Evolutionary conservation across 2,329 filamentous ascomycete genomes (phyloP), one percentile per base, ranked within the genome.

Genomic region (Lecanosticta acicola): DNA sequence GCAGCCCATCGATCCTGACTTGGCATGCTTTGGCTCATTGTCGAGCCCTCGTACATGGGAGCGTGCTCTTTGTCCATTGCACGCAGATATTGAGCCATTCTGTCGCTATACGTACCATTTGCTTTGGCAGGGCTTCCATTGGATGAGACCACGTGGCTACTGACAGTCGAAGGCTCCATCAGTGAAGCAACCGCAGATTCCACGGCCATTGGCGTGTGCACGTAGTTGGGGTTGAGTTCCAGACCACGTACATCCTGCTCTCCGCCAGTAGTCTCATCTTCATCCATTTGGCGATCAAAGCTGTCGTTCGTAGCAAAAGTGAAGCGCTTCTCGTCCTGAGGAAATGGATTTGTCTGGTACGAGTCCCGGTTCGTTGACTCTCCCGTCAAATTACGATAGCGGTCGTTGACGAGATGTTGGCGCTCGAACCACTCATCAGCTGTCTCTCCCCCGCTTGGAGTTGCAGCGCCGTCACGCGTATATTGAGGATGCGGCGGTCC

Each of bases 151-250:
- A 55, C 38, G 42, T 55, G 54, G 43, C 61, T 64, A 50, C 70
- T 90, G 43, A 95, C 63, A 10, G 84, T 78, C 2, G 88, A 94
- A 0, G 88, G 91, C 14, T 89, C 87, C 57, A 93, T 84, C 4
- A 97, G 72, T 13, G 90, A 96, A 5, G 91, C 91, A 9, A 97
- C 90, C 8, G 85, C 86, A 11, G 90, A 96, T 66, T 96, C 90
- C 0, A 94, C 82, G 2, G 79, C 87, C 26, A 81, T 62, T 1
- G 79, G 80, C 1, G 80, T 82, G 57, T 89, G 81, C 2, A 94
- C 77, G 60, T 88, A 84, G 55, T 87, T 77, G 1, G 88, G 84
- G 56, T 87, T 94, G 9, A 88, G 69, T 16, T 78, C 80, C 11
- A 41, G 32, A 51, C 41, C 29, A 41, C 45, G 21, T 78, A 95